phyloP scores from a whole-genome alignment of 345 rosid genomes.

The Murraya paniculata region DNA sequence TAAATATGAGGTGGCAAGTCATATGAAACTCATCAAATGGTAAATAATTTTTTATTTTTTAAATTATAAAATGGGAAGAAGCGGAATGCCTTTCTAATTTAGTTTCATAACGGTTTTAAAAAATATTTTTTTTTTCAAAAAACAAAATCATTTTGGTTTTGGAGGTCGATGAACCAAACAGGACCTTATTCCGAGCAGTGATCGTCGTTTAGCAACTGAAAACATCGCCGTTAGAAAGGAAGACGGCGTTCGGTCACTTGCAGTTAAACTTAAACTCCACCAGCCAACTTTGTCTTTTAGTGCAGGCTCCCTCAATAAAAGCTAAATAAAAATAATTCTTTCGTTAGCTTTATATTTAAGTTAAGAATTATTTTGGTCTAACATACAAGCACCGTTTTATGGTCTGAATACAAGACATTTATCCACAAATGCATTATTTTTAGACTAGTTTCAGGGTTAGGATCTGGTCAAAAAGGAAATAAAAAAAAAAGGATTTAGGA shows the following conservation, averaged over 20 bases:
- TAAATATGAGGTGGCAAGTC: too few relatives aligned
- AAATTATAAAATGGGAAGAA: too few relatives aligned
- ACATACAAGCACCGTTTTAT: neutral
- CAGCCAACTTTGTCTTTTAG: constrained; percentile 20
- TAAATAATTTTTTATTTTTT: too few relatives aligned
- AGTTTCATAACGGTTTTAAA: neutral
- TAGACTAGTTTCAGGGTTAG: neutral
- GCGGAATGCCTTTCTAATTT: too few relatives aligned
- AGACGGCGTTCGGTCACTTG: constrained; percentile 5
- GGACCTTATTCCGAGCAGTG: neutral
- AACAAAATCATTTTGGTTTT: neutral
- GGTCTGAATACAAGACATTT: neutral
- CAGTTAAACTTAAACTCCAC: neutral
- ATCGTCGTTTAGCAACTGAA: constrained; percentile 13
- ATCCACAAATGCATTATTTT: neutral
- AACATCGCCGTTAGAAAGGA: constrained; percentile 11
- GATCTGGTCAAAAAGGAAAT: neutral
- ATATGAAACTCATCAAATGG: too few relatives aligned
- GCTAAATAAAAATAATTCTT: neutral
- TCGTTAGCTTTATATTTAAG: neutral
- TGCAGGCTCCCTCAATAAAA: constrained; percentile 16
- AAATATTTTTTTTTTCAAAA: too few relatives aligned
- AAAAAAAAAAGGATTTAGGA: too few relatives aligned
- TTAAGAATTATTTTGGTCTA: neutral
- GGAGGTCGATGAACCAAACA: neutral